These are phyloP conservation scores for Pythium volutum DNA, from an alignment of 352 stramenopile species.

Conservation along the genomic window DNA sequence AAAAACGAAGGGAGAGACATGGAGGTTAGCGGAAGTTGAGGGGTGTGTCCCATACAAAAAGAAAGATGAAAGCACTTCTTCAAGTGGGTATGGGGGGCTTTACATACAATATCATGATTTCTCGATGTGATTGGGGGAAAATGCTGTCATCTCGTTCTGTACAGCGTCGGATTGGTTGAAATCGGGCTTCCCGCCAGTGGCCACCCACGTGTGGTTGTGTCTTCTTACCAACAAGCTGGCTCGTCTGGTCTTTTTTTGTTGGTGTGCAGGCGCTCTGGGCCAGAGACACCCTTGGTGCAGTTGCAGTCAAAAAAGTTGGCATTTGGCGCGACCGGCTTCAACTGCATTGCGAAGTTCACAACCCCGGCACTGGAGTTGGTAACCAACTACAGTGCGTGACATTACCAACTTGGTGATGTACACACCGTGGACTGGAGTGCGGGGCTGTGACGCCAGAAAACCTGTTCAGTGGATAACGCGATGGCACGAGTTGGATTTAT, in stretches of 20 bases:
- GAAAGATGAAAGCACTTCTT: background rate
- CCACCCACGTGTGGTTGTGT: background rate
- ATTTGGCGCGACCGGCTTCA: background rate
- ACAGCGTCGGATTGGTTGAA: constrained; percentile 7
- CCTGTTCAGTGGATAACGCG: background rate
- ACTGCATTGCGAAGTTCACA: no score
- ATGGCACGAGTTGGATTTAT: constrained; percentile 1
- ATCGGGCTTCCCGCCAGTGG: background rate
- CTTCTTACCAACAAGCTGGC: constrained; percentile 3
- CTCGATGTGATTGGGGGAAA: constrained; percentile 7
- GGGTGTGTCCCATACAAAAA: constrained; percentile 16
- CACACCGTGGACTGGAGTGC: background rate
- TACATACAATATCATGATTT: constrained; percentile 2
- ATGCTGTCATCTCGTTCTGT: background rate
- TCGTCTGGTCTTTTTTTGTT: constrained; percentile 24
- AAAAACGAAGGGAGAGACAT: background rate
- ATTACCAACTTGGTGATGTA: constrained; percentile 12
- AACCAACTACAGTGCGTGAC: no score
- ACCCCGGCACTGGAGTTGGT: no score
- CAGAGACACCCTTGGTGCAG: background rate
- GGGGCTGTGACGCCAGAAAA: constrained; percentile 8
- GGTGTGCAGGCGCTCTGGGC: constrained; percentile 6
- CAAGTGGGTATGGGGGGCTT: background rate
- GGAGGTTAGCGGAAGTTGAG: constrained; percentile 13
- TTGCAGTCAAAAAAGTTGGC: no score